These are phyloP conservation scores for Intubia oerlemansii DNA, from an alignment of 2,329 filamentous ascomycete genomes.

Conservation along the genomic window DNA sequence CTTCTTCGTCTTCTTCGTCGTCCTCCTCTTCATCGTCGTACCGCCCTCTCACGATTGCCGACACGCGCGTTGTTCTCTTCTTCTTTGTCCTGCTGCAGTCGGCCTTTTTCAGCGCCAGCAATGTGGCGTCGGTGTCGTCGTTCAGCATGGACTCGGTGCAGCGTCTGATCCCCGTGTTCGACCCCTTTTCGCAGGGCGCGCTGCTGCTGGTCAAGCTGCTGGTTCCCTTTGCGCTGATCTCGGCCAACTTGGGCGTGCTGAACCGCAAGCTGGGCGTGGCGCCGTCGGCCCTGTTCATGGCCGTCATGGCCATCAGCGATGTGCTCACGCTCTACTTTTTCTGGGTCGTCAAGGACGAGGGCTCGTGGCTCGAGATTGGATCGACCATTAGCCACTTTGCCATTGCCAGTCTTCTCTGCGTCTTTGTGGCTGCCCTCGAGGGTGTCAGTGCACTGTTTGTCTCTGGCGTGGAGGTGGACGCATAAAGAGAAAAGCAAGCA, in stretches of 20 bases:
- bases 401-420: constrained; percentile 73
- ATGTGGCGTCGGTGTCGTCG: constrained; percentile 80
- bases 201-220: constrained; percentile 76
- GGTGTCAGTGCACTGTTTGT: constrained; percentile 69
- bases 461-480: no score
- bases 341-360: constrained; percentile 91
- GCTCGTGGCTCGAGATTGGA: constrained; percentile 92
- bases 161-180: constrained; percentile 77
- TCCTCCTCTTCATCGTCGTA: constrained; percentile 10
- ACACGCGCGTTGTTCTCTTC: constrained; percentile 76
- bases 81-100: constrained; percentile 91
- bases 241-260: constrained; percentile 80
- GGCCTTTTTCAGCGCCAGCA: constrained; percentile 92
- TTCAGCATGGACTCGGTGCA: constrained; percentile 84
- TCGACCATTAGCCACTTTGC: constrained; percentile 91
- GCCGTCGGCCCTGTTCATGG: constrained; percentile 79
- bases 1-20: no score
- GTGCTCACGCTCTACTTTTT: constrained; percentile 91
- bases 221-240: constrained; percentile 82
- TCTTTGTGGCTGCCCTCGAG: constrained; percentile 80
- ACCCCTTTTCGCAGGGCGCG: constrained; percentile 77
- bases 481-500: no score
- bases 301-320: constrained; percentile 80
- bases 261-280: constrained; percentile 69
- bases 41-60: constrained; percentile 57